Conservation (phyloP, 306 rosid genomes). For the Morella rubra region DNA sequence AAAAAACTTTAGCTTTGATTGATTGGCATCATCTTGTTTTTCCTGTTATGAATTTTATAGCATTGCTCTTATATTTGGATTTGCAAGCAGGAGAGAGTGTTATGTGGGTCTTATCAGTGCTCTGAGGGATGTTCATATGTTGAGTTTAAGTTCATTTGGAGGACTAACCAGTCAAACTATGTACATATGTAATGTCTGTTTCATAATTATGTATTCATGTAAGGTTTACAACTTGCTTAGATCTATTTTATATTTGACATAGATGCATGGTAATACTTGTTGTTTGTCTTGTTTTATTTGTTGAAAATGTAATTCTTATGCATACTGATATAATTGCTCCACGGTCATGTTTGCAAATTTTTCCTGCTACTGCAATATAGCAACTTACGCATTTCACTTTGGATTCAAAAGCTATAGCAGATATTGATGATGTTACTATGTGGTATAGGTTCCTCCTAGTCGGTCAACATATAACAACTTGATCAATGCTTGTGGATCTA, state of each 20-base stretch:
- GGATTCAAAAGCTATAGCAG: constrained; percentile 15
- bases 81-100: not conserved
- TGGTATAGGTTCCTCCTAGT: constrained; percentile 80
- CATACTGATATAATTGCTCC: constrained; percentile 11
- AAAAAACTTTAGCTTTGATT: not conserved
- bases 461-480: constrained; percentile 88
- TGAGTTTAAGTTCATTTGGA: not conserved
- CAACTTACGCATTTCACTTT: not conserved
- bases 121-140: not conserved
- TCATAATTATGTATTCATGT: not conserved
- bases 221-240: not conserved
- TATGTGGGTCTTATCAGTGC: not conserved
- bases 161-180: not conserved
- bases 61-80: not conserved
- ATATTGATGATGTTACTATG: constrained; percentile 30
- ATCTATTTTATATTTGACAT: not conserved
- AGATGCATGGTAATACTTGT: not conserved
- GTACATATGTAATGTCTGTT: not conserved
- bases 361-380: not conserved
- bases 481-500: constrained; percentile 95
- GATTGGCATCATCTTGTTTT: not conserved
- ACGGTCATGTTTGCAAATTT: constrained; percentile 12
- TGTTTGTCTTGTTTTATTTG: not conserved
- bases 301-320: not conserved
- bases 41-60: not conserved